Percentiles rank a stretch among this genome's conserved stretches.
These are phyloP conservation scores for Azolla pinnata DNA, from an alignment of 75 land plant species.

Conservation along the genomic window DNA sequence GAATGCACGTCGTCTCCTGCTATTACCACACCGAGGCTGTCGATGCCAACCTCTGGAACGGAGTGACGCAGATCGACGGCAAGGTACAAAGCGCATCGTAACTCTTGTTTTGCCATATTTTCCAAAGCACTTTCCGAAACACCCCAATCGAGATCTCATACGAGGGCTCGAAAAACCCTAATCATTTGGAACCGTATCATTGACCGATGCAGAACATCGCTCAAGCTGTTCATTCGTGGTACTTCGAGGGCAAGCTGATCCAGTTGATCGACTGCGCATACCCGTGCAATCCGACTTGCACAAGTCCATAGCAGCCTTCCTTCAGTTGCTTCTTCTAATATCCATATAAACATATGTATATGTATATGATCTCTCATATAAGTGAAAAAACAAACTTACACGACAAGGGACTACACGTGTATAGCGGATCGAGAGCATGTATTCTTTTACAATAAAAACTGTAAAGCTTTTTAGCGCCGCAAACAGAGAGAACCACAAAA, in stretches of 20 bases:
- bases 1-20: conserved; percentile 22
- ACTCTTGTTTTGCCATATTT: neutral
- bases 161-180: neutral
- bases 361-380: no score
- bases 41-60: conserved; percentile 12
- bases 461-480: no score
- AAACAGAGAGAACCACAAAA: no score
- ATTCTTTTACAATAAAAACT: no score
- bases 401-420: no score
- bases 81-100: conserved; percentile 8
- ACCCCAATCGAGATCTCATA: neutral
- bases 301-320: no score
- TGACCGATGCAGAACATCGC: conserved; percentile 42
- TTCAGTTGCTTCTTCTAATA: no score
- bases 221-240: conserved; percentile 69
- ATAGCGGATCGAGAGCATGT: no score
- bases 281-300: conserved; percentile 64
- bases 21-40: conserved; percentile 16
- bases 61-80: conserved; percentile 10
- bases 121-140: neutral
- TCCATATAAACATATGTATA: no score
- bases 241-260: conserved; percentile 36
- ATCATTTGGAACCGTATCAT: neutral
- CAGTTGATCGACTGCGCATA: conserved; percentile 54
- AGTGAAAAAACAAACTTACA: no score